A percentile compares a stretch with the other conserved stretches of the same genome.
phyloP scores from a whole-genome alignment of 1,139 yeast genomes.

The Yamadazyma mexicana region DNA sequence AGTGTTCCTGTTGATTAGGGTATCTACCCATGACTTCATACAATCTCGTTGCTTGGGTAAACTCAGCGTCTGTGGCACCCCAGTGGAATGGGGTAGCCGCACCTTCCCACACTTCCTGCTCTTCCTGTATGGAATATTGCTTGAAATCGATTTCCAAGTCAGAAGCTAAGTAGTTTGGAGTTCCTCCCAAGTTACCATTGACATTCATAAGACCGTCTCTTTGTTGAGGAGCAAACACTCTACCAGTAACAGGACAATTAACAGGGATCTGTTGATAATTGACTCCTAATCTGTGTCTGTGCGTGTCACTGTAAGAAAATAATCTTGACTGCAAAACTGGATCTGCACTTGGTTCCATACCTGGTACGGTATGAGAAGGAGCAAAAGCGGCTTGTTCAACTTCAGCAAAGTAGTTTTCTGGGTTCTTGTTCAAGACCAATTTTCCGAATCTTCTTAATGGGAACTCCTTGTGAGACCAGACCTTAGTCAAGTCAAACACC shows the following conservation, averaged over 20 bases:
- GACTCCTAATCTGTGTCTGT: constrained; percentile 54
- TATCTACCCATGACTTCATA: constrained; percentile 71
- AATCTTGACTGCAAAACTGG: constrained; percentile 81
- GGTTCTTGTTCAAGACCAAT: constrained; percentile 61
- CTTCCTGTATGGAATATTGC: constrained; percentile 44
- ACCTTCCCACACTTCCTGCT: constrained; percentile 87
- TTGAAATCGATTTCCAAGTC: constrained; percentile 54
- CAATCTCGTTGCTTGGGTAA: constrained; percentile 67
- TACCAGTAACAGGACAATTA: constrained; percentile 51
- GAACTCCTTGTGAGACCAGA: constrained; percentile 71
- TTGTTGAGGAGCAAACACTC: constrained; percentile 53
- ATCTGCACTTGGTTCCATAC: constrained; percentile 75
- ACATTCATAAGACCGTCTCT: constrained; percentile 84
- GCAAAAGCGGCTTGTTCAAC: constrained; percentile 76
- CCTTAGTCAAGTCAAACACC: constrained; percentile 64
- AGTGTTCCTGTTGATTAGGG: constrained; percentile 74
- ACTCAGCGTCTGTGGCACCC: constrained; percentile 70
- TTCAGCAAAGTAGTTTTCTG: constrained; percentile 70
- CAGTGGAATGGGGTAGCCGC: constrained; percentile 88
- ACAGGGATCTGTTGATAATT: constrained; percentile 69
- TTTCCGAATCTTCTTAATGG: constrained; percentile 69
- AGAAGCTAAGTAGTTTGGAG: constrained; percentile 69
- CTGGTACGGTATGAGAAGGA: constrained; percentile 77
- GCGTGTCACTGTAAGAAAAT: constrained; percentile 80
- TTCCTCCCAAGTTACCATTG: constrained; percentile 75